These are phyloP conservation scores for Kurtzmaniella quercitrusa DNA, from an alignment of 1,139 yeast species.

Conservation along the genomic window DNA sequence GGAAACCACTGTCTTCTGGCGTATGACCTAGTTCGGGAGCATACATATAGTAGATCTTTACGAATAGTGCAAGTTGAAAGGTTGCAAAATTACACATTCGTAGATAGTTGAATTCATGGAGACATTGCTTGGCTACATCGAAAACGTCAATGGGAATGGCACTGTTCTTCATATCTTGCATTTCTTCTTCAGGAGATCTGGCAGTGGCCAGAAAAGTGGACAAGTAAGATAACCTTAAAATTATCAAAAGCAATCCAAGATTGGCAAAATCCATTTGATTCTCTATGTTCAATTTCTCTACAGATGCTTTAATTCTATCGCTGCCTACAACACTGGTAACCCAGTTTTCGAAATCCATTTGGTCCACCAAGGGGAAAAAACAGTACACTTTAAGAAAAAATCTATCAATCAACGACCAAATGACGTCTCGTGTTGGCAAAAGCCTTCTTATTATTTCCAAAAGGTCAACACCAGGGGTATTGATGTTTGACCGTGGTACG, in stretches of 20 bases:
- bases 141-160: conserved; percentile 25
- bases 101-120: conserved; percentile 21
- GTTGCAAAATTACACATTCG: conserved; percentile 22
- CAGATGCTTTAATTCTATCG: conserved; percentile 17
- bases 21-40: conserved; percentile 51
- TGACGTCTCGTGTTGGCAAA: conserved; percentile 28
- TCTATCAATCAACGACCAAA: conserved; percentile 28
- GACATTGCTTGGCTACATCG: conserved; percentile 26
- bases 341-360: conserved; percentile 18
- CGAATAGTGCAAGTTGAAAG: conserved; percentile 31
- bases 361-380: conserved; percentile 36
- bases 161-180: conserved; percentile 18
- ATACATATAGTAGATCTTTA: conserved; percentile 40
- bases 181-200: conserved; percentile 16
- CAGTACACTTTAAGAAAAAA: conserved; percentile 31
- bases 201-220: conserved; percentile 23
- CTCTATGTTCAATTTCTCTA: conserved; percentile 20
- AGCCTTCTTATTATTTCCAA: conserved; percentile 27
- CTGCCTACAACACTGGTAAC: conserved; percentile 23
- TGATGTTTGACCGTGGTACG: not conserved
- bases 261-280: conserved; percentile 30
- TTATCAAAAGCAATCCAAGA: conserved; percentile 26
- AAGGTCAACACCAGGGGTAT: conserved; percentile 7
- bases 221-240: conserved; percentile 28
- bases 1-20: conserved; percentile 43